Conservation (phyloP, 2,329 filamentous ascomycete genomes). For the Dryadomyces quercus-mongolicae region DNA sequence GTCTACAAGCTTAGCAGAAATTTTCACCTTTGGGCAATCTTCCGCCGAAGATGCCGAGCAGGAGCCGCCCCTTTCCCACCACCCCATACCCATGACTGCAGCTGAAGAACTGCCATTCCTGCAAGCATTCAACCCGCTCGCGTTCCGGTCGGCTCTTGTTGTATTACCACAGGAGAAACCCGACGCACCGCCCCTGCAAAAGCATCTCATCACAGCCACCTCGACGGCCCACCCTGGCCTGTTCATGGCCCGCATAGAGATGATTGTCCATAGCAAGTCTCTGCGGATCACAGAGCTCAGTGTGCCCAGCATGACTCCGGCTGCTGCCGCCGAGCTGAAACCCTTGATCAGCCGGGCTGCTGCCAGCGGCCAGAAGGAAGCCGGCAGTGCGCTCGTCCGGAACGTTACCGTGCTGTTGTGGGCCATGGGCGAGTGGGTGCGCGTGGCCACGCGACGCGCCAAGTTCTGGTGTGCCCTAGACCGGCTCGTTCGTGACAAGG, state of each 20-base stretch:
- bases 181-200: conserved; percentile 28
- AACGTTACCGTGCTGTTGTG: conserved; percentile 51
- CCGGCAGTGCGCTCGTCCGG: conserved; percentile 32
- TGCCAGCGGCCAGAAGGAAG: conserved; percentile 16
- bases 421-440: conserved; percentile 58
- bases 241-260: conserved; percentile 44
- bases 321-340: conserved; percentile 44
- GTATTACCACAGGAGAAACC: conserved; percentile 13
- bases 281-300: conserved; percentile 38
- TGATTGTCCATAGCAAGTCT: conserved; percentile 43
- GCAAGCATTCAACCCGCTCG: conserved; percentile 57
- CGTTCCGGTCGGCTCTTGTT: conserved; percentile 42
- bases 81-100: conserved; percentile 49
- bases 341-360: conserved; percentile 35
- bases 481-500: conserved; percentile 27
- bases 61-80: conserved; percentile 45
- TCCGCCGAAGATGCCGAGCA: conserved; percentile 18
- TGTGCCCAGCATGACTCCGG: conserved; percentile 43
- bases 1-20: conserved; percentile 14
- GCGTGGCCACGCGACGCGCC: conserved; percentile 46
- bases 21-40: conserved; percentile 10
- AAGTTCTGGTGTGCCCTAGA: conserved; percentile 49
- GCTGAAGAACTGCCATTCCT: conserved; percentile 57
- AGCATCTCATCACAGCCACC: conserved; percentile 43
- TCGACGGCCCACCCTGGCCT: conserved; percentile 35